Evolutionary conservation across 108 stramenopile genomes (phyloP).

Genomic region (Stephanodiscus minutulus): DNA sequence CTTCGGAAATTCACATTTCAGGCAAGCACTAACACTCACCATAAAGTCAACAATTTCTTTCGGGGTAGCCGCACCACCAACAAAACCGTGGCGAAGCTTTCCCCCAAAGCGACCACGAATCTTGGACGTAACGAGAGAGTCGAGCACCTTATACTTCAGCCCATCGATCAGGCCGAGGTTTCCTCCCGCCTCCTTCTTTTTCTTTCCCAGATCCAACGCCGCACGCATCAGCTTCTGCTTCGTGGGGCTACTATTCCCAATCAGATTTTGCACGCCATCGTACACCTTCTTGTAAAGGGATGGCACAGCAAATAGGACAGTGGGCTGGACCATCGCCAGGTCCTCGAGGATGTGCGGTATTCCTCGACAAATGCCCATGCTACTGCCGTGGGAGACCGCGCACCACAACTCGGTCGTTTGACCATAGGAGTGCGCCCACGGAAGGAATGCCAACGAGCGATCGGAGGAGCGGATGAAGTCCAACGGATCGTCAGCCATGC

Average conservation of each 20-base stretch:
- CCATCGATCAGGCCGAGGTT: constrained; percentile 61
- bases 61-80: constrained; percentile 92
- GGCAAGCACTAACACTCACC: constrained; percentile 1
- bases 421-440: constrained; percentile 97
- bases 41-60: constrained; percentile 91
- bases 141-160: constrained; percentile 63
- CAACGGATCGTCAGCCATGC: constrained; percentile 75
- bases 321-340: constrained; percentile 81
- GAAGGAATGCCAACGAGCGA: constrained; percentile 92
- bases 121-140: constrained; percentile 84
- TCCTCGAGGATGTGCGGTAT: constrained; percentile 84
- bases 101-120: constrained; percentile 94
- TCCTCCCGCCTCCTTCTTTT: constrained; percentile 55
- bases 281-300: constrained; percentile 96
- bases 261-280: constrained; percentile 92
- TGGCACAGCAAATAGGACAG: constrained; percentile 90
- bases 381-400: constrained; percentile 83
- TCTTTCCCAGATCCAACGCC: constrained; percentile 75
- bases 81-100: constrained; percentile 79
- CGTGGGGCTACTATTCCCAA: constrained; percentile 70
- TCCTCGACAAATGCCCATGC: constrained; percentile 87
- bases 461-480: constrained; percentile 80
- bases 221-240: constrained; percentile 76
- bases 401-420: constrained; percentile 91
- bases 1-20: neutral